Percentiles rank a stretch among this genome's conserved stretches.
These are phyloP conservation scores for Moniliophthora roreri DNA, from an alignment of 1,284 basidiomycete genomes.

Conservation along the genomic window DNA sequence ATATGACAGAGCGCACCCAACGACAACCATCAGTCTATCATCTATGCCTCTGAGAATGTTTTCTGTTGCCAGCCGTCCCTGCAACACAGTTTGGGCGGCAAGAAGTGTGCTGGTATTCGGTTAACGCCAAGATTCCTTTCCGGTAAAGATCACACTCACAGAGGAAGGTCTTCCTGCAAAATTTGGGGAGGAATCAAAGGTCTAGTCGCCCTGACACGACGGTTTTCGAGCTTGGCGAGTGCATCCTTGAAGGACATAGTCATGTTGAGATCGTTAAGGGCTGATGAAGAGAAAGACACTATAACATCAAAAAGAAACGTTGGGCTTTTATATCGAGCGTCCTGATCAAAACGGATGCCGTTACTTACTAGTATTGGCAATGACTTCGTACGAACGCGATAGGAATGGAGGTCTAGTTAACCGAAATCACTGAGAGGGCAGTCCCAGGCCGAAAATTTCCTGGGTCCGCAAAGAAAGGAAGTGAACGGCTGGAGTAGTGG, in stretches of 20 bases:
- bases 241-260: conserved; percentile 76
- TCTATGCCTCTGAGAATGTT: conserved; percentile 82
- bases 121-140: conserved; percentile 13
- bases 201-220: conserved; percentile 81
- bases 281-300: not conserved
- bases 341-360: no score
- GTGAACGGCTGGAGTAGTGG: no score
- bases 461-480: no score
- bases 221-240: conserved; percentile 81
- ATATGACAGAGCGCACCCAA: conserved; percentile 52
- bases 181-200: conserved; percentile 93
- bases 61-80: conserved; percentile 81
- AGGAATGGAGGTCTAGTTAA: not conserved
- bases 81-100: conserved; percentile 80
- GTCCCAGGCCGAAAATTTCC: no score
- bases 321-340: not conserved
- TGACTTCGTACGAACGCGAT: not conserved
- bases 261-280: conserved; percentile 40
- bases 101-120: conserved; percentile 51
- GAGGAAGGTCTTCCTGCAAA: conserved; percentile 83
- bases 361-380: no score
- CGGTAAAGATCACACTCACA: conserved; percentile 42
- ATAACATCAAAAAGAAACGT: not conserved
- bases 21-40: conserved; percentile 86
- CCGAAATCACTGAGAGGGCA: not conserved